Conservation (phyloP, 164 flowering plant genomes). For the Platanus orientalis region DNA sequence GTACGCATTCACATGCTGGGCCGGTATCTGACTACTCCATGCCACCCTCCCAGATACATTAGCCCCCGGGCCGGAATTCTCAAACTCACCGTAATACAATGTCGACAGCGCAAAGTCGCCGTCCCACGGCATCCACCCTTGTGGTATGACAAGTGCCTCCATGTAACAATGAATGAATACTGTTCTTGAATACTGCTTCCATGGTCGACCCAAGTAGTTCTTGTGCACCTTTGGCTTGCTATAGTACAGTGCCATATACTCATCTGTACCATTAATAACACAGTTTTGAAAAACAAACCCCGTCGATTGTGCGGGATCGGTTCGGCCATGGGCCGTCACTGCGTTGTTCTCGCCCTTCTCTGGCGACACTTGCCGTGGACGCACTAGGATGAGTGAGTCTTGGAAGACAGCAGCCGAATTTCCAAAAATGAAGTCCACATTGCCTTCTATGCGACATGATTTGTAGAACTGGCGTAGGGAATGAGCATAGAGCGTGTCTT, state of each 20-base stretch:
- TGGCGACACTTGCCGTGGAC: conserved; percentile 52
- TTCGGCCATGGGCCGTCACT: too few species aligned
- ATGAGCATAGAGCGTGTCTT: too few species aligned
- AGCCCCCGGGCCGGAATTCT: conserved; percentile 62
- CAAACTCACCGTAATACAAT: conserved; percentile 71
- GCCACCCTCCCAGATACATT: conserved; percentile 47
- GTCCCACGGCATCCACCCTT: conserved; percentile 70
- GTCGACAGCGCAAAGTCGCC: too few species aligned
- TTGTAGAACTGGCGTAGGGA: too few species aligned
- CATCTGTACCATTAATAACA: too few species aligned
- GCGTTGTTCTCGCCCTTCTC: conserved; percentile 68
- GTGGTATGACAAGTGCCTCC: conserved; percentile 46
- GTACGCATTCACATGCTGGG: conserved; percentile 45
- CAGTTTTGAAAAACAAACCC: too few species aligned
- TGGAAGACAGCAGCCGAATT: too few species aligned
- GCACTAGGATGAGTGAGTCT: conserved; percentile 47
- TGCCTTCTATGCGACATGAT: too few species aligned
- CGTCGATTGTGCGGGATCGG: too few species aligned
- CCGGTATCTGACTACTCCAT: conserved; percentile 67
- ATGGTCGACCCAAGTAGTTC: conserved; percentile 80
- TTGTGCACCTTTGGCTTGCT: conserved; percentile 53
- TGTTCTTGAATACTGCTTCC: too few species aligned
- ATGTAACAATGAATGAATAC: conserved; percentile 51
- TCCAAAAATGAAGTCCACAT: too few species aligned
- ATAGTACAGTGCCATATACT: conserved; percentile 44